A percentile compares a stretch with the other conserved stretches of the same genome.
Evolutionary conservation across 2,329 filamentous ascomycete species (phyloP).

Genomic region (Dissoconium aciculare): DNA sequence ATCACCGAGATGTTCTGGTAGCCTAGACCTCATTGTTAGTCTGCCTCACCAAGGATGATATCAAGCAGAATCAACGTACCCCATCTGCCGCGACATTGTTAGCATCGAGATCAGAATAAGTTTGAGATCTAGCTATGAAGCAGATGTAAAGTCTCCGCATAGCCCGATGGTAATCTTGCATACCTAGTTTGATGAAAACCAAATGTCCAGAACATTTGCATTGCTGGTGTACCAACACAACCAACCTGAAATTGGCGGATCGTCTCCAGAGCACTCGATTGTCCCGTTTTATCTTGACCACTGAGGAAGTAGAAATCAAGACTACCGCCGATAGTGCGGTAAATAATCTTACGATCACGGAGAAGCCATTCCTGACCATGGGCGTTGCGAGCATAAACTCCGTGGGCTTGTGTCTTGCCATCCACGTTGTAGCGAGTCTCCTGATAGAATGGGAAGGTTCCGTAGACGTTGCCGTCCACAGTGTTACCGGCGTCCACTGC

Average conservation of each 20-base stretch:
- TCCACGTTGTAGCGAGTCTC: conserved; percentile 20
- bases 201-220: conserved; percentile 8
- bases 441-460: conserved; percentile 22
- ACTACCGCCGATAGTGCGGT: conserved; percentile 20
- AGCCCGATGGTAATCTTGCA: too few relatives aligned
- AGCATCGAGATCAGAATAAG: too few relatives aligned
- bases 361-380: conserved; percentile 23
- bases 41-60: background rate
- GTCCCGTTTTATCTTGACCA: conserved; percentile 28
- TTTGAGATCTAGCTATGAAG: too few relatives aligned
- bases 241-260: conserved; percentile 8
- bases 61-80: background rate
- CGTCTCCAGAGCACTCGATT: conserved; percentile 22
- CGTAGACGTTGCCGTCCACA: conserved; percentile 18
- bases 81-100: too few relatives aligned
- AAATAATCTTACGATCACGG: conserved; percentile 15
- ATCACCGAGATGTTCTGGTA: conserved; percentile 55
- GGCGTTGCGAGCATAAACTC: conserved; percentile 22
- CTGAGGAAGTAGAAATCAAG: conserved; percentile 66
- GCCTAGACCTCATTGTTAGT: background rate
- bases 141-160: too few relatives aligned
- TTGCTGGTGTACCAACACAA: conserved; percentile 3
- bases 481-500: conserved; percentile 15
- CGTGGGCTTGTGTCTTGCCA: conserved; percentile 13
- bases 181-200: conserved; percentile 15